Conservation (phyloP, 1,139 yeast genomes). For the Dujonia santamariae region DNA sequence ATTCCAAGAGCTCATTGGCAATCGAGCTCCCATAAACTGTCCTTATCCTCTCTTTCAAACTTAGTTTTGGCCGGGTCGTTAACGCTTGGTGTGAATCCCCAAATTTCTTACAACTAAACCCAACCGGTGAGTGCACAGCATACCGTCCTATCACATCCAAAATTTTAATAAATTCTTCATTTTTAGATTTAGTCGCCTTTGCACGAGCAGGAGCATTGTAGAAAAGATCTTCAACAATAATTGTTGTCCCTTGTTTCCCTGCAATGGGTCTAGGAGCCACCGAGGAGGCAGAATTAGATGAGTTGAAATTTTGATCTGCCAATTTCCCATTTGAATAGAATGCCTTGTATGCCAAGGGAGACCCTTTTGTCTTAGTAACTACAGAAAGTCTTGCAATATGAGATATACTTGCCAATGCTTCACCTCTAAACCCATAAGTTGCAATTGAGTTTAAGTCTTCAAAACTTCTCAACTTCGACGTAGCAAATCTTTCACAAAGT, state of each 20-base stretch:
- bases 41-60: conserved; percentile 66
- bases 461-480: conserved; percentile 48
- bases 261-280: conserved; percentile 72
- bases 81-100: conserved; percentile 65
- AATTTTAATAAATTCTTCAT: conserved; percentile 74
- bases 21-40: conserved; percentile 67
- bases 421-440: conserved; percentile 63
- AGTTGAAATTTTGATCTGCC: conserved; percentile 28
- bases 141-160: conserved; percentile 84
- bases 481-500: conserved; percentile 56
- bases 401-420: conserved; percentile 59
- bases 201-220: conserved; percentile 83
- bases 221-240: conserved; percentile 83
- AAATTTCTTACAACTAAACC: conserved; percentile 74
- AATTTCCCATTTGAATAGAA: conserved; percentile 63
- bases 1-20: conserved; percentile 60
- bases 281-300: conserved; percentile 14
- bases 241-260: conserved; percentile 84
- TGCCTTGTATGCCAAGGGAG: conserved; percentile 69
- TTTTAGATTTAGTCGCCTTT: conserved; percentile 59
- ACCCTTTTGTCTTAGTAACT: conserved; percentile 61
- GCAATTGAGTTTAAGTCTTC: conserved; percentile 48
- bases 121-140: conserved; percentile 72
- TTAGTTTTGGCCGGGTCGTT: conserved; percentile 45
- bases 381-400: conserved; percentile 70